These are phyloP conservation scores for Dioscorea dumetorum DNA, from an alignment of 106 monocot species.

Conservation along the genomic window DNA sequence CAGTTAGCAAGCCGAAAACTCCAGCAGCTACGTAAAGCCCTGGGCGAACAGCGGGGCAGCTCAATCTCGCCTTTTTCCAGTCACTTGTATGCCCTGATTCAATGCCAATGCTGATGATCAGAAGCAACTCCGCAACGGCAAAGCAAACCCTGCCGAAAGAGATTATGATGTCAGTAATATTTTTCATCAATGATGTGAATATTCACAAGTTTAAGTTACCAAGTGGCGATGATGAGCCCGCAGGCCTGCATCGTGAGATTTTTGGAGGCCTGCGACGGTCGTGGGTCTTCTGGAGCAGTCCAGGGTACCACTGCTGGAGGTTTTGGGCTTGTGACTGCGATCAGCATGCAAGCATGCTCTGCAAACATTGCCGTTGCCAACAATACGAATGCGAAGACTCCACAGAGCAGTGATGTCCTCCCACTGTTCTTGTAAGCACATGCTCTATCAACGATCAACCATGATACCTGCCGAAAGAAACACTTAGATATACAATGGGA, in stretches of 20 bases:
- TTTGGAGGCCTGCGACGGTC: slow-evolving; percentile 6
- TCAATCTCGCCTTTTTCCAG: slow-evolving; percentile 42
- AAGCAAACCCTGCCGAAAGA: slow-evolving; percentile 54
- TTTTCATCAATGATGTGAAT: neutral
- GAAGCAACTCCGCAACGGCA: slow-evolving; percentile 65
- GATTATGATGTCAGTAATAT: neutral
- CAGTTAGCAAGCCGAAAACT: slow-evolving; percentile 59
- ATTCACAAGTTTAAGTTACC: slow-evolving; percentile 21
- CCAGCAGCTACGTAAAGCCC: slow-evolving; percentile 76
- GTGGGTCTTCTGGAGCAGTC: slow-evolving; percentile 8
- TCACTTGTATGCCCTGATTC: slow-evolving; percentile 60
- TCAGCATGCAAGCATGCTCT: slow-evolving; percentile 71
- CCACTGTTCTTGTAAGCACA: slow-evolving; percentile 74
- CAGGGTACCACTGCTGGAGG: slow-evolving; percentile 11
- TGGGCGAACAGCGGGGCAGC: slow-evolving; percentile 40
- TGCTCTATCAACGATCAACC: neutral
- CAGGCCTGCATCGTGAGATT: slow-evolving; percentile 49
- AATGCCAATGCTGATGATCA: slow-evolving; percentile 56
- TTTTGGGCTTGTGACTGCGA: slow-evolving; percentile 36
- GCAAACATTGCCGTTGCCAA: slow-evolving; percentile 70
- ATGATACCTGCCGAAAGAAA: too few species aligned
- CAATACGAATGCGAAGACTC: slow-evolving; percentile 53
- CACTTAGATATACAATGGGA: too few species aligned
- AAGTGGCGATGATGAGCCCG: slow-evolving; percentile 57
- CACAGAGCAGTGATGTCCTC: slow-evolving; percentile 37